Percentiles rank a stretch among this genome's conserved stretches.
These are phyloP conservation scores for Hypoxylon sp. DNA, from an alignment of 2,329 filamentous ascomycete species.

Conservation along the genomic window DNA sequence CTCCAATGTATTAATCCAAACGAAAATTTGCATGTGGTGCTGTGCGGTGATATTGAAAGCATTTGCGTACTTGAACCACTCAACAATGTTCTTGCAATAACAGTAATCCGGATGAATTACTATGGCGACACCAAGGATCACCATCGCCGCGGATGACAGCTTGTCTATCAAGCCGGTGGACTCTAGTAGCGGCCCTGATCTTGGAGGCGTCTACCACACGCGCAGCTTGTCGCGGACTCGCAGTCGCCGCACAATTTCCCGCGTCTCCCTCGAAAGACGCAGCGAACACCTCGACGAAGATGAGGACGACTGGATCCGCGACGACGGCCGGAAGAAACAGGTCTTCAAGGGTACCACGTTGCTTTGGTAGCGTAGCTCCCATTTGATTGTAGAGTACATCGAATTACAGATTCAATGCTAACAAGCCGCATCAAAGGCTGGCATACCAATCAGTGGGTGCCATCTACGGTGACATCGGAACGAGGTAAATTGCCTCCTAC, in stretches of 20 bases:
- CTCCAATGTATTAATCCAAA: slow-evolving; percentile 12
- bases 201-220: slow-evolving; percentile 54
- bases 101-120: slow-evolving; percentile 17
- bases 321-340: slow-evolving; percentile 54
- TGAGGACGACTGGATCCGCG: slow-evolving; percentile 53
- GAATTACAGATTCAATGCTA: slow-evolving; percentile 14
- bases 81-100: slow-evolving; percentile 17
- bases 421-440: slow-evolving; percentile 57
- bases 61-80: slow-evolving; percentile 12
- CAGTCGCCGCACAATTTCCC: slow-evolving; percentile 46
- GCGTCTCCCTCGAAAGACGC: slow-evolving; percentile 42
- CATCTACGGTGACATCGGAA: slow-evolving; percentile 78
- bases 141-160: slow-evolving; percentile 50
- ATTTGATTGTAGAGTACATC: slow-evolving; percentile 18
- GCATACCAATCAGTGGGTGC: slow-evolving; percentile 75
- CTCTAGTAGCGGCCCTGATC: slow-evolving; percentile 24
- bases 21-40: background rate
- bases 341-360: slow-evolving; percentile 54
- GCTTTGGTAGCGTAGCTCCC: slow-evolving; percentile 51
- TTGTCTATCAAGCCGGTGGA: slow-evolving; percentile 44
- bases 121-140: slow-evolving; percentile 49
- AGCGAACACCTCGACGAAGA: slow-evolving; percentile 51
- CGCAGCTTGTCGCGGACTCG: slow-evolving; percentile 50
- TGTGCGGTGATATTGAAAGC: background rate
- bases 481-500: slow-evolving; percentile 46